A percentile compares a stretch with the other conserved stretches of the same genome.
phyloP scores from a whole-genome alignment of 345 rosid species.

The Brassica carinata region DNA sequence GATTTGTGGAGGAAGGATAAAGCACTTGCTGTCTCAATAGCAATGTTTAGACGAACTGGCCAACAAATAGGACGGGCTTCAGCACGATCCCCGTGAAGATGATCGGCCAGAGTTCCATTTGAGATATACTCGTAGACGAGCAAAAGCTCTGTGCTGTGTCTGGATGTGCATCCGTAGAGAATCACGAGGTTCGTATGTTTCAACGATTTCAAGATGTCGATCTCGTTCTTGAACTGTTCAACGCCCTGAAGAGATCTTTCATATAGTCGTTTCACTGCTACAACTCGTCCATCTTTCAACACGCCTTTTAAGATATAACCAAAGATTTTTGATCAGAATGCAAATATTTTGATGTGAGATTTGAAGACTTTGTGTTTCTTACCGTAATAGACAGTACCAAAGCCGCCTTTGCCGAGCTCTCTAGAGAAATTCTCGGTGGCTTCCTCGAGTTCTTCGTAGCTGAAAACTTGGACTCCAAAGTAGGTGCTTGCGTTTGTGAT shows the following conservation, averaged over 20 bases:
- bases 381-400: slow-evolving; percentile 86
- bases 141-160: slow-evolving; percentile 74
- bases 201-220: slow-evolving; percentile 64
- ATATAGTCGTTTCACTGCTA: slow-evolving; percentile 79
- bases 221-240: slow-evolving; percentile 81
- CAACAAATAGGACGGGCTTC: slow-evolving; percentile 57
- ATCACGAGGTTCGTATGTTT: slow-evolving; percentile 72
- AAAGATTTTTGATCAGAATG: not conserved
- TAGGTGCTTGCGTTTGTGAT: slow-evolving; percentile 56
- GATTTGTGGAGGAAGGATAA: slow-evolving; percentile 60
- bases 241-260: slow-evolving; percentile 64
- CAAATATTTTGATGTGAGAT: not conserved
- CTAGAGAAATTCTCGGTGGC: slow-evolving; percentile 77
- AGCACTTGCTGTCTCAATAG: slow-evolving; percentile 79
- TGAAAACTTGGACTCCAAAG: slow-evolving; percentile 75
- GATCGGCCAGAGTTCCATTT: slow-evolving; percentile 91
- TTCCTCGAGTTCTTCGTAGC: slow-evolving; percentile 68
- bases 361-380: not conserved
- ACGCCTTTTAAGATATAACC: slow-evolving; percentile 43
- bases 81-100: slow-evolving; percentile 64
- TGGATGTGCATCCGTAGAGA: slow-evolving; percentile 76
- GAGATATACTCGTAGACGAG: slow-evolving; percentile 84
- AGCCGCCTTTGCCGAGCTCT: slow-evolving; percentile 93
- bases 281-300: slow-evolving; percentile 72
- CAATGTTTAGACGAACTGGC: slow-evolving; percentile 69